Evolutionary conservation across 2,329 filamentous ascomycete genomes (phyloP).

Genomic region (Intubia oerlemansii): DNA sequence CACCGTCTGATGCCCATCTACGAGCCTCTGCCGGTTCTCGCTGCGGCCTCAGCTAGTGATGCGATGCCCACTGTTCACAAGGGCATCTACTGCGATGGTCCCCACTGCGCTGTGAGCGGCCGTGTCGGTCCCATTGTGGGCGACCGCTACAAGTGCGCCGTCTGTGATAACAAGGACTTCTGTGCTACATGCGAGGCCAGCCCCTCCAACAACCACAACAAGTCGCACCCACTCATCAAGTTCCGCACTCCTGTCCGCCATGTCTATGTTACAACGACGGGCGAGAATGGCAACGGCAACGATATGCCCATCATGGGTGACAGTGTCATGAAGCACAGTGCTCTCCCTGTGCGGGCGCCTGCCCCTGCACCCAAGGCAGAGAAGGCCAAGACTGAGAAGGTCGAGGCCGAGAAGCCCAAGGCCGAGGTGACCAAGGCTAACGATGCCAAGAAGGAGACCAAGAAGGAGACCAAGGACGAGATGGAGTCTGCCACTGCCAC

Average conservation of each 20-base stretch:
- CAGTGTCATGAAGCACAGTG: too few species aligned
- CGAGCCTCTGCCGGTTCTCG: conserved; percentile 22
- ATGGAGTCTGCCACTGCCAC: too few species aligned
- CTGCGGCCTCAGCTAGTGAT: background rate
- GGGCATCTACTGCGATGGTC: conserved; percentile 89
- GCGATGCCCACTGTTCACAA: conserved; percentile 34
- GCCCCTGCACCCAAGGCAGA: too few species aligned
- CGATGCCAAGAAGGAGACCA: too few species aligned
- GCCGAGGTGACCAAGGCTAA: too few species aligned
- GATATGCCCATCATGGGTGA: conserved; percentile 55
- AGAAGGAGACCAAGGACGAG: too few species aligned
- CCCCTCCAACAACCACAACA: conserved; percentile 70
- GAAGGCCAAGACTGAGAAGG: too few species aligned
- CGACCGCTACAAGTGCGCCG: conserved; percentile 86
- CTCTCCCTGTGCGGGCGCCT: too few species aligned
- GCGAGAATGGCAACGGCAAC: conserved; percentile 50
- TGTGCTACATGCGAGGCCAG: conserved; percentile 84
- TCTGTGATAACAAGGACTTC: conserved; percentile 89
- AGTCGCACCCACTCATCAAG: conserved; percentile 91
- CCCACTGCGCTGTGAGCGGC: conserved; percentile 50
- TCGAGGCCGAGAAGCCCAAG: too few species aligned
- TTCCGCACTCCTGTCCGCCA: conserved; percentile 84
- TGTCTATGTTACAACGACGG: conserved; percentile 68
- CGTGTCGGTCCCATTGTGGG: conserved; percentile 44
- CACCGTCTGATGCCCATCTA: conserved; percentile 86